Evolutionary conservation across 2,329 filamentous ascomycete genomes (phyloP).

Genomic region (Phoma sp.): DNA sequence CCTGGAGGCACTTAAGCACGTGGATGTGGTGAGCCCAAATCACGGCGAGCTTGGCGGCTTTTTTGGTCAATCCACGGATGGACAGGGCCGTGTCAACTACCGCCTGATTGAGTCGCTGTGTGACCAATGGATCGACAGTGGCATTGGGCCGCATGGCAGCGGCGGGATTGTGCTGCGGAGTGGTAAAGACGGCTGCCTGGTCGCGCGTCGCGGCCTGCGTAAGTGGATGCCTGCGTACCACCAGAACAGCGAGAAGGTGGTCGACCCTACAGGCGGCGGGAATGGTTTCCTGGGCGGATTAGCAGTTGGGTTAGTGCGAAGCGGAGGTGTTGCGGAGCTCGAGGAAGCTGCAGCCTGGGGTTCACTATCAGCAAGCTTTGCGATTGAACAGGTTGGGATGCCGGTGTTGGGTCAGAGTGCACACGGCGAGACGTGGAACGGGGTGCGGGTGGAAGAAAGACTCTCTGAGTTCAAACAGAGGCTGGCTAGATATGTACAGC

Average conservation of each 20-base stretch:
- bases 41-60: conserved; percentile 87
- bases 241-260: conserved; percentile 62
- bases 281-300: conserved; percentile 82
- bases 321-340: conserved; percentile 57
- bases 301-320: conserved; percentile 62
- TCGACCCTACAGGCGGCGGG: conserved; percentile 94
- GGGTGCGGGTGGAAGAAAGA: conserved; percentile 51
- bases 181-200: conserved; percentile 74
- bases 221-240: conserved; percentile 84
- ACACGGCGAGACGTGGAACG: conserved; percentile 58
- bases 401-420: conserved; percentile 60
- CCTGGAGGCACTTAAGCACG: conserved; percentile 58
- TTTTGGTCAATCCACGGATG: conserved; percentile 65
- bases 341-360: conserved; percentile 80
- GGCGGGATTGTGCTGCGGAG: conserved; percentile 72
- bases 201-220: conserved; percentile 48
- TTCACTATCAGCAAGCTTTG: conserved; percentile 85
- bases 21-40: conserved; percentile 78
- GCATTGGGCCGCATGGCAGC: conserved; percentile 46
- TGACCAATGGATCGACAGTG: conserved; percentile 46
- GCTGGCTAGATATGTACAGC: conserved; percentile 50
- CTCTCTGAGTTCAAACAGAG: conserved; percentile 52
- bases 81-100: conserved; percentile 46
- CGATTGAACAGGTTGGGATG: conserved; percentile 92
- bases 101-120: conserved; percentile 52